These are phyloP conservation scores for Colletotrichum sidae DNA, from an alignment of 2,329 filamentous ascomycete species.

Conservation along the genomic window DNA sequence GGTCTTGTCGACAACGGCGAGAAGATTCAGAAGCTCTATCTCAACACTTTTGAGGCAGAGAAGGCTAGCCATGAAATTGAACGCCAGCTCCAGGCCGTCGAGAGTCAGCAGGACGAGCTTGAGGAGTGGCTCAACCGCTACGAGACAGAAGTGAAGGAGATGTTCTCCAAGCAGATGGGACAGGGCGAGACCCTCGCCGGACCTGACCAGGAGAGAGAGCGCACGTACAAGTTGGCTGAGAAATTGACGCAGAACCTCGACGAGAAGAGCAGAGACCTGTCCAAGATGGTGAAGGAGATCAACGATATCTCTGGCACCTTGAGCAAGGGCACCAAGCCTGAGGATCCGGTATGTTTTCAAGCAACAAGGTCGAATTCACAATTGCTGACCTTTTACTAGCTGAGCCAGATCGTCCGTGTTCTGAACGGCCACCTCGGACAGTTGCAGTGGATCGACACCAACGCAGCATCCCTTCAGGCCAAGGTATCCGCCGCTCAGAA, in stretches of 20 bases:
- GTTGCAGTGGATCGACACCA: slow-evolving; percentile 92
- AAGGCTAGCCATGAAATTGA: slow-evolving; percentile 94
- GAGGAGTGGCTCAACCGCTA: slow-evolving; percentile 90
- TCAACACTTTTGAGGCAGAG: slow-evolving; percentile 93
- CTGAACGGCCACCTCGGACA: slow-evolving; percentile 93
- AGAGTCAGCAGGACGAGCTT: slow-evolving; percentile 92
- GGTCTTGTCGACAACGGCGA: slow-evolving; percentile 93
- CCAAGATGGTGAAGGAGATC: slow-evolving; percentile 98
- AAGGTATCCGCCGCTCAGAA: slow-evolving; percentile 89
- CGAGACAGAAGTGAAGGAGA: slow-evolving; percentile 89
- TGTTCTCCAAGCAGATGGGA: slow-evolving; percentile 85
- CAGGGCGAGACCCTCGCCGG: slow-evolving; percentile 81
- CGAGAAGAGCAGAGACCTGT: slow-evolving; percentile 92
- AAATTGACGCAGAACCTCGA: slow-evolving; percentile 90
- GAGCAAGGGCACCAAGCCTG: slow-evolving; percentile 88
- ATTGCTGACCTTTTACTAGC: slow-evolving; percentile 59
- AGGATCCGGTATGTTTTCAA: slow-evolving; percentile 78
- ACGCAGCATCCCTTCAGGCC: slow-evolving; percentile 81
- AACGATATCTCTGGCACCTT: slow-evolving; percentile 91
- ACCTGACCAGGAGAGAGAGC: slow-evolving; percentile 94
- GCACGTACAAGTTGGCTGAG: slow-evolving; percentile 96
- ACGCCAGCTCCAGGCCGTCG: slow-evolving; percentile 87
- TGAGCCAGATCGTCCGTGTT: slow-evolving; percentile 95
- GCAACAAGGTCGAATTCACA: neutral
- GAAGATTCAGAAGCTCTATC: slow-evolving; percentile 93